A percentile compares a stretch with the other conserved stretches of the same genome.
These are phyloP conservation scores for Huntiella decipiens DNA, from an alignment of 2,329 filamentous ascomycete genomes.

Conservation along the genomic window DNA sequence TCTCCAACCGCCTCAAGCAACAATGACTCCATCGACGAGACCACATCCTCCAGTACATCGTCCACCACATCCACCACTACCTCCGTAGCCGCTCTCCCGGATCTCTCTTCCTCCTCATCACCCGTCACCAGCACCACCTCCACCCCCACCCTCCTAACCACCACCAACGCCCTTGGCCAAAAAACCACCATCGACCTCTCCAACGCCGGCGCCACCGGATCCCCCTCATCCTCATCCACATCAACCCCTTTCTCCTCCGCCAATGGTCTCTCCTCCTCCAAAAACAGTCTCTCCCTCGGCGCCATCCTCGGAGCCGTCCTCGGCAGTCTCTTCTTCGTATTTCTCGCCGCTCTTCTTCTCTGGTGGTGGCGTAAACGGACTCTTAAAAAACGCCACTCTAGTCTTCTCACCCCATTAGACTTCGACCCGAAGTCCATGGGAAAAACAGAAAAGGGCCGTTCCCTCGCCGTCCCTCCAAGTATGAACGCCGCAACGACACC, in stretches of 20 bases:
- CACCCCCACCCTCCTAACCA: background rate
- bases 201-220: background rate
- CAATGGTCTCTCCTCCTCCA: slow-evolving; percentile 2
- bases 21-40: too few species aligned
- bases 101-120: background rate
- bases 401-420: slow-evolving; percentile 29
- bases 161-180: background rate
- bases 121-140: background rate
- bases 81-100: background rate
- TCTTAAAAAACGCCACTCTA: slow-evolving; percentile 26
- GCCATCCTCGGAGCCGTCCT: slow-evolving; percentile 33
- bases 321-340: slow-evolving; percentile 28
- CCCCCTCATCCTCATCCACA: slow-evolving; percentile 1
- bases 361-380: slow-evolving; percentile 31
- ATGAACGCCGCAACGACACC: slow-evolving; percentile 31
- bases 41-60: background rate
- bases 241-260: background rate
- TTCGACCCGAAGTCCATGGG: slow-evolving; percentile 14
- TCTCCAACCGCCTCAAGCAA: background rate
- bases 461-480: slow-evolving; percentile 10
- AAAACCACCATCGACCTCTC: background rate
- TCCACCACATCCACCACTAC: background rate
- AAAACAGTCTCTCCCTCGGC: slow-evolving; percentile 17
- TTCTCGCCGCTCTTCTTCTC: slow-evolving; percentile 27
- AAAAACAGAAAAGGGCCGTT: background rate